Conservation (phyloP, 768 basidiomycete genomes). For the Lactifluus echinatus region DNA sequence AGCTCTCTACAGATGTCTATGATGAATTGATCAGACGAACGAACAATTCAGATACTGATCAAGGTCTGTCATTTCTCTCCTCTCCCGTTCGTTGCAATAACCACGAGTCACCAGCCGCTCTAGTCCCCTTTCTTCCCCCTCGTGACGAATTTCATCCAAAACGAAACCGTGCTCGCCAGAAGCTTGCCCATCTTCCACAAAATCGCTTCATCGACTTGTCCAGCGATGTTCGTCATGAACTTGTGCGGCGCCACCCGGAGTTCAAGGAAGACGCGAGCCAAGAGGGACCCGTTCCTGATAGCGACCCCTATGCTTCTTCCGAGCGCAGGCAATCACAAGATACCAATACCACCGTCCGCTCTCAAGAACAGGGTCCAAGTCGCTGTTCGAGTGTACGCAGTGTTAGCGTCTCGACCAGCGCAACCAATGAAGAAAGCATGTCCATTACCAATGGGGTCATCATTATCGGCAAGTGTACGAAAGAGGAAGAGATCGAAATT, state of each 20-base stretch:
- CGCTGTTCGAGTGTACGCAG: slow-evolving; percentile 50
- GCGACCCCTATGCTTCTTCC: slow-evolving; percentile 20
- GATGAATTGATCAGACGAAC: slow-evolving; percentile 84
- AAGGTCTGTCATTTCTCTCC: slow-evolving; percentile 38
- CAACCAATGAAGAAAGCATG: slow-evolving; percentile 54
- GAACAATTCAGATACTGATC: slow-evolving; percentile 49
- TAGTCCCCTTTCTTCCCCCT: slow-evolving; percentile 84
- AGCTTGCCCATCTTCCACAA: slow-evolving; percentile 86
- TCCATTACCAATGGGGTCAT: slow-evolving; percentile 80
- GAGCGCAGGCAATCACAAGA: slow-evolving; percentile 49
- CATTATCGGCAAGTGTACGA: too few relatives aligned
- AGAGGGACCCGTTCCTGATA: slow-evolving; percentile 7
- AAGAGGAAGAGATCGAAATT: too few relatives aligned
- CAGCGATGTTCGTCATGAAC: slow-evolving; percentile 90
- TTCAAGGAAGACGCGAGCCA: slow-evolving; percentile 76
- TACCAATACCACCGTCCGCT: slow-evolving; percentile 30
- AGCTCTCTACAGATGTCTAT: slow-evolving; percentile 95
- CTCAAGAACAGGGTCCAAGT: slow-evolving; percentile 35
- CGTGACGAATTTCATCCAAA: slow-evolving; percentile 95
- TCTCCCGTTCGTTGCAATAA: neutral
- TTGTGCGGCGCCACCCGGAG: slow-evolving; percentile 91
- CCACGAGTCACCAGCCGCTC: neutral
- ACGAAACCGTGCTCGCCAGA: slow-evolving; percentile 94
- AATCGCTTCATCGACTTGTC: slow-evolving; percentile 89
- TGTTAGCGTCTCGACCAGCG: slow-evolving; percentile 38